These are phyloP conservation scores for Cryphonectria parasitica DNA, from an alignment of 2,329 filamentous ascomycete genomes.

Conservation along the genomic window DNA sequence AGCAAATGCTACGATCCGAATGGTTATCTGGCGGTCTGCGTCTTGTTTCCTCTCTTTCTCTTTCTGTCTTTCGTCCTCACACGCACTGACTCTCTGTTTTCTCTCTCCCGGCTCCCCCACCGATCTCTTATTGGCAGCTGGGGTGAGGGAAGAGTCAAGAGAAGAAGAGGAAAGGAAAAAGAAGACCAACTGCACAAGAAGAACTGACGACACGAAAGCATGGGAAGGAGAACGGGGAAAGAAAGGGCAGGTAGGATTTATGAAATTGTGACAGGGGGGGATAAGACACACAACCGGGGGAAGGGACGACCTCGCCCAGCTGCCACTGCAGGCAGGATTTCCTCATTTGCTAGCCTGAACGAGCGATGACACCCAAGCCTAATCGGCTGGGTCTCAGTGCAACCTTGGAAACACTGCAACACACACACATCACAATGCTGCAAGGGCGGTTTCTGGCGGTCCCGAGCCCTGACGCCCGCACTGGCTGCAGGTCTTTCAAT, in stretches of 20 bases:
- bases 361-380: slow-evolving; percentile 13
- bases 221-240: background rate
- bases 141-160: background rate
- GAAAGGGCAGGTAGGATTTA: slow-evolving; percentile 4
- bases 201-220: background rate
- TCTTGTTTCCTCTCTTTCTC: background rate
- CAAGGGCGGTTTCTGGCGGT: slow-evolving; percentile 16
- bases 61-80: background rate
- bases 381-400: slow-evolving; percentile 15
- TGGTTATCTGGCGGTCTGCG: background rate
- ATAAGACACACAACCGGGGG: background rate
- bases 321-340: background rate
- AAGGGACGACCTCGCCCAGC: background rate
- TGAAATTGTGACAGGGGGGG: slow-evolving; percentile 6
- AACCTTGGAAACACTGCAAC: background rate
- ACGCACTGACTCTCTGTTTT: too few species aligned
- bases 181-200: background rate
- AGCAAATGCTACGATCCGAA: background rate
- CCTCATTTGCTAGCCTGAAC: background rate
- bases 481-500: background rate
- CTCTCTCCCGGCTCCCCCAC: background rate
- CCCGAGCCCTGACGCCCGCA: background rate
- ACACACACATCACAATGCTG: slow-evolving; percentile 12
- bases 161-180: background rate
- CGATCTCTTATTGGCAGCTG: background rate